Evolutionary conservation across 139 green algal species (phyloP), one percentile per base, ranked within the genome.

Genomic region (Volvox africanus): DNA sequence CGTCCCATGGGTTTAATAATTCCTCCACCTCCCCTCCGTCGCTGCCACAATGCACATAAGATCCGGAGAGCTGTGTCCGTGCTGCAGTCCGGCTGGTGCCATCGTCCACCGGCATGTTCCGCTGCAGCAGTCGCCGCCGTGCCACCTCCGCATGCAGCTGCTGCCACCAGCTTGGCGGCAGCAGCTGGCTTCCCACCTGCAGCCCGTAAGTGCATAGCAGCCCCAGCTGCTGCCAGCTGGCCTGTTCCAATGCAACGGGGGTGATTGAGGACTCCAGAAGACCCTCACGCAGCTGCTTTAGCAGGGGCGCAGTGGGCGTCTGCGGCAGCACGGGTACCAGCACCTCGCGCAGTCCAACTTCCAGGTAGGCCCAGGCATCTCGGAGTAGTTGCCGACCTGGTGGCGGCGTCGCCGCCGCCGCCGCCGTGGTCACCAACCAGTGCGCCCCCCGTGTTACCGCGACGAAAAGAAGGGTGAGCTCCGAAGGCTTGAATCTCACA

Each of bases 321-420:
- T 28, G 44, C 24, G 84, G 84, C 84, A 89, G 84, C 68, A 20
- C 84, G 36, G 84, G 84, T 37, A 89, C 26, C 84, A 89, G 67
- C 84, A 81, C 68, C 6, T 55, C 21, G 20, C 28, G 19, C 68
- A 89, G 68, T 3, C 68, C 84, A 19, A 50, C 1, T 36, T 68
- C 84, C 36, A 89, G 37, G 3, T 68, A 28, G 11, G 35, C 3
- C 82, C 82, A 88, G 26, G 35, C 82, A 19, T 21, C 32, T 1
- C 9, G n/a, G 17, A 86, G 61, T 30, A 28, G 33, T 22, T 81
- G 26, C 13, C 17, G n/a, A 17, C 16, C 11, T 30, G 30, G 61
- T 2, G n/a, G 18, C n/a, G n/a, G 19, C 55, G 55, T 18, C 50
- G 55, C 11, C 50, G 55, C 12, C 6, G 55, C 12, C 6, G 65